Base-by-base conservation (phyloP, 108 stramenopile species). In the Parietichytrium sp. region DNA sequence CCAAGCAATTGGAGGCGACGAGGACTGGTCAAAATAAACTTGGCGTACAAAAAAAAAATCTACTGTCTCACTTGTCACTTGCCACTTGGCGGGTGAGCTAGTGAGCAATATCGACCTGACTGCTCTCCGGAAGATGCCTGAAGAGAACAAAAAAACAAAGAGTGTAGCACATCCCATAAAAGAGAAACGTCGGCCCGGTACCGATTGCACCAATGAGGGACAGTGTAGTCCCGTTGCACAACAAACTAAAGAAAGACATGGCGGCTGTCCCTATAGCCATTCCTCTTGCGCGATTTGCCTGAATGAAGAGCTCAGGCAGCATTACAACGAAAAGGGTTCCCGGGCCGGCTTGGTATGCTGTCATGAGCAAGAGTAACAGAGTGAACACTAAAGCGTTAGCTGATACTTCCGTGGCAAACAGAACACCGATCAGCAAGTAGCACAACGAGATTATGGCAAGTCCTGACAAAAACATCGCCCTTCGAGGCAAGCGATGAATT, bases 171-270 rank as follows among this genome's bases (percentile, higher is more conserved):
- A 25, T 12, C 8, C 38, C 18, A 27, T 72, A 72, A 25, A 27
- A 47, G 3, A 72, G 45, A 72, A 72, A 72, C 38, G 61, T 72
- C 15, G 61, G 29, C 3, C 61, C 61, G n/a, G 61, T 33, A 33
- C 61, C 61, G 33, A 72, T 45, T 6, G 61, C 33, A 16, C 45
- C 20, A n/a, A 72, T 72, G 10, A 42, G 36, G 42, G 38, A 45
- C n/a, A 72, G 42, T 42, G 45, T 72, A 20, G 61, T 72, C 38
- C 61, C 61, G 20, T 72, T 72, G 61, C 61, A 72, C 6, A 72
- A 16, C 10, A 72, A 45, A 10, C 38, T 45, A 25, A 72, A 72
- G 20, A 72, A 36, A n/a, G 61, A 72, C 61, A 72, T 72, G 61
- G 20, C 36, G 10, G 42, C 18, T 23, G 61, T 25, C 10, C 61